phyloP scores from a whole-genome alignment of 139 green algal genomes.

The Asterochloris sp. region DNA sequence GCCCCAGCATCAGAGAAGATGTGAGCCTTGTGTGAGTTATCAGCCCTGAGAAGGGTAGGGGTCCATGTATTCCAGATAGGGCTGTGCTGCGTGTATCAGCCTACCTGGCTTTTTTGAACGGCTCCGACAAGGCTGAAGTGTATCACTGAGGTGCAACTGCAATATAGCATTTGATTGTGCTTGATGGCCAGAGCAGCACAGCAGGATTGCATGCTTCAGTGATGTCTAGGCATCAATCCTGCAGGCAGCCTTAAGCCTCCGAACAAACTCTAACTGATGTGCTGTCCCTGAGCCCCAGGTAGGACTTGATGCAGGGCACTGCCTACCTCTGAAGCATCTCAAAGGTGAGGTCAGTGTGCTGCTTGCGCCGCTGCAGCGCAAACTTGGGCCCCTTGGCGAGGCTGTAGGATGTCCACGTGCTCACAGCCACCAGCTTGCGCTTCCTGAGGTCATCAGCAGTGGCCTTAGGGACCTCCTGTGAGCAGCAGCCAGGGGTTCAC shows the following conservation, averaged over 20 bases:
- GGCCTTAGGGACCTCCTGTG: slow-evolving; percentile 47
- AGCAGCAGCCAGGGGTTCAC: too few relatives aligned
- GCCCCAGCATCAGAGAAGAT: too few relatives aligned
- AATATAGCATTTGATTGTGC: slow-evolving; percentile 15
- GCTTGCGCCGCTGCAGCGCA: slow-evolving; percentile 86
- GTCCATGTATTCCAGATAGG: too few relatives aligned
- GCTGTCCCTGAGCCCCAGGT: too few relatives aligned
- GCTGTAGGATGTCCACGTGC: slow-evolving; percentile 81
- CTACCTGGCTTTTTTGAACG: neutral
- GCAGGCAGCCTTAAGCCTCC: too few relatives aligned
- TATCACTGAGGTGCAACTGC: neutral
- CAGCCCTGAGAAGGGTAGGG: too few relatives aligned
- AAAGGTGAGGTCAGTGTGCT: slow-evolving; percentile 90
- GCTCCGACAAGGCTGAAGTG: slow-evolving; percentile 17
- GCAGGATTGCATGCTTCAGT: too few relatives aligned
- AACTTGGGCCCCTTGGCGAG: slow-evolving; percentile 92
- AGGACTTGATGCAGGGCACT: neutral
- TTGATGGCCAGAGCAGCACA: neutral
- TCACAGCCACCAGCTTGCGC: slow-evolving; percentile 73
- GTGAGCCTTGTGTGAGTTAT: too few relatives aligned
- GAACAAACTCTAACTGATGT: too few relatives aligned
- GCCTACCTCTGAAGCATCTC: slow-evolving; percentile 87
- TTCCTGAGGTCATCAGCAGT: slow-evolving; percentile 60
- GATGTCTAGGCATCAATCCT: too few relatives aligned
- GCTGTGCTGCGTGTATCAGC: too few relatives aligned